These are phyloP conservation scores for Theobroma cacao DNA, from an alignment of 345 rosid genomes.

Conservation along the genomic window DNA sequence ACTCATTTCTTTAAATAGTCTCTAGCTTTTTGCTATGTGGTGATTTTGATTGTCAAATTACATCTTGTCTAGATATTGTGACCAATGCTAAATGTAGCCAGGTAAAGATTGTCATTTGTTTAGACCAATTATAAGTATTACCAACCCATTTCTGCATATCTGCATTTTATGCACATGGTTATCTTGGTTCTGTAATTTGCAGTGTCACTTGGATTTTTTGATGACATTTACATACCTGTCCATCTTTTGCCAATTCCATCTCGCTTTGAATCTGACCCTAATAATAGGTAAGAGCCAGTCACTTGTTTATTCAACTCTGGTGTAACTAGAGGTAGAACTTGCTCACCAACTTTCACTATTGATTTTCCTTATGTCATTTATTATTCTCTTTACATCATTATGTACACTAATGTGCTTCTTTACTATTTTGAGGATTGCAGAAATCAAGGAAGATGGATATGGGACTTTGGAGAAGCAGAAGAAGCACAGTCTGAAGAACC, in stretches of 20 bases:
- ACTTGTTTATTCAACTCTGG: neutral
- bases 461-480: constrained; percentile 42
- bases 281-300: constrained; percentile 39
- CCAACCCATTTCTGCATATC: neutral
- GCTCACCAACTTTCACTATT: neutral
- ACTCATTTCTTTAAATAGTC: neutral
- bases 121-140: neutral
- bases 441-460: constrained; percentile 68
- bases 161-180: no score
- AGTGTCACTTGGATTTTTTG: constrained; percentile 95
- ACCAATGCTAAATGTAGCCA: neutral
- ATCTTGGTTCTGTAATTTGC: constrained; percentile 25
- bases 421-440: constrained; percentile 33
- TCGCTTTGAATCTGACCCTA: constrained; percentile 47
- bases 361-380: neutral
- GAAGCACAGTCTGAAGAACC: neutral
- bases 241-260: constrained; percentile 57
- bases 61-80: neutral
- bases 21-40: neutral
- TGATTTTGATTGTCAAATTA: neutral
- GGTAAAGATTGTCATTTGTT: neutral
- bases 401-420: neutral
- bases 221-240: constrained; percentile 65
- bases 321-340: neutral
- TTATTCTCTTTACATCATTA: neutral